Evolutionary conservation across 225 moss, liverwort and hornwort genomes (phyloP).

Genomic region (Pseudisothecium myosuroides): DNA sequence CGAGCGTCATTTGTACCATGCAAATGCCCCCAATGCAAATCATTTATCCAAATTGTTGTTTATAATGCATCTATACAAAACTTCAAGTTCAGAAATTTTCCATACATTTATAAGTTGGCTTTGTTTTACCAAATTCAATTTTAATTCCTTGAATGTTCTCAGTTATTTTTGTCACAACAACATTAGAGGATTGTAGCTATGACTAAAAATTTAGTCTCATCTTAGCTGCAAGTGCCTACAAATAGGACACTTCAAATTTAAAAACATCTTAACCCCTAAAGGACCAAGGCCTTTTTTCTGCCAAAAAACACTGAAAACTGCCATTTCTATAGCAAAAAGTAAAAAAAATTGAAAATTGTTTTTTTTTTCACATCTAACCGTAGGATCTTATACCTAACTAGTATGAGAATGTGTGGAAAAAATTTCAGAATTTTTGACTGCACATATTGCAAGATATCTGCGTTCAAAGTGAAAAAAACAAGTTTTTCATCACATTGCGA

Average conservation of each 20-base stretch:
- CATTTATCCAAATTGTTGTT: background rate
- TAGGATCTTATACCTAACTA: too few relatives aligned
- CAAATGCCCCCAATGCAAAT: background rate
- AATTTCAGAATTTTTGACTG: too few relatives aligned
- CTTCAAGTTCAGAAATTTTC: background rate
- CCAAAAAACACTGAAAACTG: too few relatives aligned
- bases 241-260: background rate
- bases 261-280: background rate
- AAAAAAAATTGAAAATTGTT: too few relatives aligned
- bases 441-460: too few relatives aligned
- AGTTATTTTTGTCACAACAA: background rate
- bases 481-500: too few relatives aligned
- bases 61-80: background rate
- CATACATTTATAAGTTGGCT: background rate
- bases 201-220: background rate
- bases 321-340: too few relatives aligned
- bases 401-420: too few relatives aligned
- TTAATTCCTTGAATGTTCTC: background rate
- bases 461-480: too few relatives aligned
- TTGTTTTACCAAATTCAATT: background rate
- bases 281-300: too few relatives aligned
- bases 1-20: background rate
- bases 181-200: background rate
- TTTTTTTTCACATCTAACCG: too few relatives aligned
- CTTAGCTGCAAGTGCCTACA: rapidly evolving